A percentile compares a stretch with the other conserved stretches of the same genome.
These are phyloP conservation scores for Microbotryum lychnidis-dioicae DNA, from an alignment of 1,284 basidiomycete genomes.

Conservation along the genomic window DNA sequence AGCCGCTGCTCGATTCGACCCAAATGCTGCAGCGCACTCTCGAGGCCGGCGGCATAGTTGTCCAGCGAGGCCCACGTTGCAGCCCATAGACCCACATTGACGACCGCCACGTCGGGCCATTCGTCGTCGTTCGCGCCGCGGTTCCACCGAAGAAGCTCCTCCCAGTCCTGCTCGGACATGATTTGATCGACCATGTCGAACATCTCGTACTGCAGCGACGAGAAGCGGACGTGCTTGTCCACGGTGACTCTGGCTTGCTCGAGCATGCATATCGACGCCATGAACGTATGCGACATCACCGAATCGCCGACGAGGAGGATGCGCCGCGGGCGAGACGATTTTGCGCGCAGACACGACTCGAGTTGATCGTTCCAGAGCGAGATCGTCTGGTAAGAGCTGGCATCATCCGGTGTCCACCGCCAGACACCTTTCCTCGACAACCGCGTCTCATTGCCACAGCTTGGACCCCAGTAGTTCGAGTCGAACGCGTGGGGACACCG, in stretches of 20 bases:
- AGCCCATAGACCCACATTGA: slow-evolving; percentile 9
- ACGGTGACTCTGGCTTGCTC: background rate
- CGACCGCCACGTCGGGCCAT: slow-evolving; percentile 4
- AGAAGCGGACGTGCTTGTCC: slow-evolving; percentile 2
- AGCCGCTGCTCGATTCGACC: background rate
- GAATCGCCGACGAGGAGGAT: slow-evolving; percentile 10
- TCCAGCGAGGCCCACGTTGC: background rate
- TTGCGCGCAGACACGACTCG: background rate
- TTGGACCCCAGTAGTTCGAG: background rate
- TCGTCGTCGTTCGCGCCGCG: background rate
- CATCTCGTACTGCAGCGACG: slow-evolving; percentile 10
- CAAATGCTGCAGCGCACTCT: background rate
- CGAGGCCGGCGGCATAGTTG: background rate
- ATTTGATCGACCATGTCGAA: background rate
- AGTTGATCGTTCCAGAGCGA: background rate
- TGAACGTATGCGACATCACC: slow-evolving; percentile 6
- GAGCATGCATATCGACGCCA: slow-evolving; percentile 7
- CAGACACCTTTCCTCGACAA: background rate
- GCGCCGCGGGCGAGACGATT: background rate
- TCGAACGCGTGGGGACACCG: slow-evolving; percentile 4
- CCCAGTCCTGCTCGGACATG: background rate
- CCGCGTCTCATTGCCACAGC: background rate
- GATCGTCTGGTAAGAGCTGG: background rate
- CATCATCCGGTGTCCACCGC: slow-evolving; percentile 1
- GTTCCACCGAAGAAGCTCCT: background rate